Evolutionary conservation across 148 eudicot species (phyloP), one percentile per base, ranked within the genome.

Genomic region (Heliosperma pusillum): DNA sequence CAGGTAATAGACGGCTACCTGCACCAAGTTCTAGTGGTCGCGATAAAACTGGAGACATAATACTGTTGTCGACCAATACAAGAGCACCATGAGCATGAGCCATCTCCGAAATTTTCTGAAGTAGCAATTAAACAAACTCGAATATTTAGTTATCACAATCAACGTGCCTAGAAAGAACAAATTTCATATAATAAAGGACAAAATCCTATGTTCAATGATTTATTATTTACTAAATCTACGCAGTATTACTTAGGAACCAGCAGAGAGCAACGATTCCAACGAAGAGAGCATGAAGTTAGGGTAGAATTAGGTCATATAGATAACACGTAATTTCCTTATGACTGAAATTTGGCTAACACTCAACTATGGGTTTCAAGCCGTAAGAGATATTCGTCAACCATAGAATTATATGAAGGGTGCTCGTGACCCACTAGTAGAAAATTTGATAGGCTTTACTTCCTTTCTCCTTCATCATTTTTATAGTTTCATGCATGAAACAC

Each of bases 1-100:
- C 29, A 11, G 25, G 50, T 36, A 65, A 47, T 66, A 72, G 47
- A 66, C 19, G 53, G 58, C 25, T 82, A 96, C 99, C 99, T 84
- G 99, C 99, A 73, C 99, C 99, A 73, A 92, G 91, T 76, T 96
- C 99, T 78, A 96, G 76, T 2, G 99, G 97, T 62, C 65, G 97
- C 27, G 93, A 96, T 79, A 96, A 72, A 65, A 96, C 97, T 21
- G 99, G 94, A 69, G 99, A 96, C 99, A 96, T 90, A 74, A 96
- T 92, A 81, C 99, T 96, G 82, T 96, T 96, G 79, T 96, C 99
- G 72, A 96, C 99, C 90, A 96, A 82, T 22, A 96, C 85, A 76
- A 96, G 84, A 69, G 99, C 99, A 56, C 90, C 99, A 62, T 84
- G 88, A 42, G 90, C 90, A 88, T 96, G 99, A 68, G 99, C 99